Conservation (phyloP, 495 filamentous ascomycete genomes). For the Bacidia rubella region DNA sequence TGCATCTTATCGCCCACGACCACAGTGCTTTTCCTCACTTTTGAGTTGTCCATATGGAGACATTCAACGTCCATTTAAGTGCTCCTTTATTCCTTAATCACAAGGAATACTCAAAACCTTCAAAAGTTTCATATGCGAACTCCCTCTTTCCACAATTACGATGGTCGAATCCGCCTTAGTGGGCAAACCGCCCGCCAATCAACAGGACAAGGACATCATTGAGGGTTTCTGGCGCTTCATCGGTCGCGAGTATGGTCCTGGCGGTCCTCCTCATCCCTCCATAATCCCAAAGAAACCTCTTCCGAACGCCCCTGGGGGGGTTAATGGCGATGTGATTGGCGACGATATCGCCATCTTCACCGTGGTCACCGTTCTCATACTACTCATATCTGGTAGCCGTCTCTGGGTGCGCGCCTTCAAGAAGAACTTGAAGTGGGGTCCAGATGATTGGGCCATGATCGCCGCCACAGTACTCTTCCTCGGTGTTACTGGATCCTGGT, state of each 20-base stretch:
- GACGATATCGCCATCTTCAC: not conserved
- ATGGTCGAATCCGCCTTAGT: conserved; percentile 5
- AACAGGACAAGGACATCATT: not conserved
- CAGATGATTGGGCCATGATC: too few species aligned
- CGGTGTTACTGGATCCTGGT: too few species aligned
- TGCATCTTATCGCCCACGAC: too few species aligned
- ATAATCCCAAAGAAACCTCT: not conserved
- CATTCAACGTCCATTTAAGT: too few species aligned
- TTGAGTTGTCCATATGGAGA: too few species aligned
- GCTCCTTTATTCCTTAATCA: too few species aligned
- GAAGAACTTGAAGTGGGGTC: not conserved
- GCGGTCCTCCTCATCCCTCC: not conserved
- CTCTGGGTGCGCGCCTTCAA: not conserved
- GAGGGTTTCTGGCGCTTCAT: not conserved
- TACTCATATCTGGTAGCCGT: not conserved
- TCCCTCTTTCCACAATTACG: too few species aligned
- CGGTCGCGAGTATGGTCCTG: too few species aligned
- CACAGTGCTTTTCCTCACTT: too few species aligned
- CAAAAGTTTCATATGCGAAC: too few species aligned
- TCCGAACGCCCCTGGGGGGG: not conserved
- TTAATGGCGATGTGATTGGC: not conserved
- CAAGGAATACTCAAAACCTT: too few species aligned
- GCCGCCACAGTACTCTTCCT: too few species aligned
- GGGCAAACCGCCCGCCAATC: conserved; percentile 1
- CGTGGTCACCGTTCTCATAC: not conserved